Percentiles rank a stretch among this genome's conserved stretches.
These are phyloP conservation scores for Bothriochloa decipiens DNA, from an alignment of 176 grass and related monocot species.

Conservation along the genomic window DNA sequence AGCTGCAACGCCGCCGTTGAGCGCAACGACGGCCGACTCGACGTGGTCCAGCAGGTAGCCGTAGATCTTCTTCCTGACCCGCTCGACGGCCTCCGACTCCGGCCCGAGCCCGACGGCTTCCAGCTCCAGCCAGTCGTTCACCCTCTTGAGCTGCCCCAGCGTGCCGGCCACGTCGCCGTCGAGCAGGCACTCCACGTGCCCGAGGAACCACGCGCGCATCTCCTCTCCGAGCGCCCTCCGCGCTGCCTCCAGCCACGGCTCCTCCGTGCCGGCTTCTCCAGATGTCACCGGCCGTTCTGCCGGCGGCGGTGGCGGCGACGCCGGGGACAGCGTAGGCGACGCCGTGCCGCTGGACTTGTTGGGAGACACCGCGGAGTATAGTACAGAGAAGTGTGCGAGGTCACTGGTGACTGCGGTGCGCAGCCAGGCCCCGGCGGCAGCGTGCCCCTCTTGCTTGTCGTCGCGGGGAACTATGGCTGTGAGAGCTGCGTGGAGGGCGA, in stretches of 20 bases:
- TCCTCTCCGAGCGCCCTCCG: constrained; percentile 43
- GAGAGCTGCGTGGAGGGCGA: constrained; percentile 43
- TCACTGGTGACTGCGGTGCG: constrained; percentile 15
- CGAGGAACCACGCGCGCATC: constrained; percentile 51
- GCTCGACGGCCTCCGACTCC: constrained; percentile 37
- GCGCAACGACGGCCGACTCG: constrained; percentile 58
- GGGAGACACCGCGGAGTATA: neutral
- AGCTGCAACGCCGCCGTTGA: constrained; percentile 40
- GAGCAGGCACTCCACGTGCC: constrained; percentile 55
- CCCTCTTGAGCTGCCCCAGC: constrained; percentile 64
- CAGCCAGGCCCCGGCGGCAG: constrained; percentile 33
- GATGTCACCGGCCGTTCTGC: no score
- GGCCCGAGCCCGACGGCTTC: neutral
- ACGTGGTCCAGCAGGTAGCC: constrained; percentile 63
- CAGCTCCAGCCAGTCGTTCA: constrained; percentile 76
- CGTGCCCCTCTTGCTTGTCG: neutral
- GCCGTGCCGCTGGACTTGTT: neutral
- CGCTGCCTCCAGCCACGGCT: constrained; percentile 32
- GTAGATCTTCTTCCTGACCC: constrained; percentile 66
- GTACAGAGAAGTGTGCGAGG: constrained; percentile 30
- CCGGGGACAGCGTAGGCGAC: no score
- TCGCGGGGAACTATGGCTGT: neutral
- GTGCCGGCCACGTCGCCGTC: constrained; percentile 54
- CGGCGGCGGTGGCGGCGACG: no score
- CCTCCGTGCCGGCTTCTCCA: neutral